Conservation (phyloP, 1,284 basidiomycete species). For the Exobasidium rhododendri region DNA sequence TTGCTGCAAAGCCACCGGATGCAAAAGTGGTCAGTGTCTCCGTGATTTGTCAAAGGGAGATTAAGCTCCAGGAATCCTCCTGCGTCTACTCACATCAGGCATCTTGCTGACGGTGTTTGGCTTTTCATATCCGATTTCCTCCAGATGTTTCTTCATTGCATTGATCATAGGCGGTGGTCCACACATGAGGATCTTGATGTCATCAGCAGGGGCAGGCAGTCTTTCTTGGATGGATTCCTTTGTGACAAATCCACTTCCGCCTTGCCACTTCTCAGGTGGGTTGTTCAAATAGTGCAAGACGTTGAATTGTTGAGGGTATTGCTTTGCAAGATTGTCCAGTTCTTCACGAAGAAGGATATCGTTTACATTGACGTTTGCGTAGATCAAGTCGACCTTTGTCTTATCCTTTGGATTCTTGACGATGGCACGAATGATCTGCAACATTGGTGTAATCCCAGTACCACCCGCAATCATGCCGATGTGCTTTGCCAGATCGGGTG, state of each 20-base stretch:
- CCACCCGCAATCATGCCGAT: constrained; percentile 94
- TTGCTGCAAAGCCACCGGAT: constrained; percentile 18
- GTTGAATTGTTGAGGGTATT: constrained; percentile 66
- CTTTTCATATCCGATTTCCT: constrained; percentile 78
- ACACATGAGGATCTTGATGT: constrained; percentile 57
- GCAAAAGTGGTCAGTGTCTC: not conserved
- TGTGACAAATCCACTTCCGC: constrained; percentile 85
- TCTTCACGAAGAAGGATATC: constrained; percentile 73
- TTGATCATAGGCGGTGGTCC: constrained; percentile 88
- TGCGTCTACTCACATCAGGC: constrained; percentile 60
- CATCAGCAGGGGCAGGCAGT: constrained; percentile 46
- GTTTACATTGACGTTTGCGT: constrained; percentile 74
- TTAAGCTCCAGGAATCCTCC: not conserved
- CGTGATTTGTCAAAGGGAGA: not conserved
- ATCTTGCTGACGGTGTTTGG: constrained; percentile 71
- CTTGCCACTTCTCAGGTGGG: constrained; percentile 78
- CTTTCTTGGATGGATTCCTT: constrained; percentile 82
- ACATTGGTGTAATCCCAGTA: constrained; percentile 81
- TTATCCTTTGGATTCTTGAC: constrained; percentile 79
- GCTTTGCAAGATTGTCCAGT: constrained; percentile 72
- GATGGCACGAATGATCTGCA: constrained; percentile 83
- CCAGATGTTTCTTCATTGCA: constrained; percentile 94
- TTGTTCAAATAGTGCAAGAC: constrained; percentile 89
- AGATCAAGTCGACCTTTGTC: constrained; percentile 87
- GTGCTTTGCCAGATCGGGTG: constrained; percentile 55